Evolutionary conservation across 257 asterid species (phyloP), one percentile per base, ranked within the genome.

Genomic region (Nyctanthes arbortristis): DNA sequence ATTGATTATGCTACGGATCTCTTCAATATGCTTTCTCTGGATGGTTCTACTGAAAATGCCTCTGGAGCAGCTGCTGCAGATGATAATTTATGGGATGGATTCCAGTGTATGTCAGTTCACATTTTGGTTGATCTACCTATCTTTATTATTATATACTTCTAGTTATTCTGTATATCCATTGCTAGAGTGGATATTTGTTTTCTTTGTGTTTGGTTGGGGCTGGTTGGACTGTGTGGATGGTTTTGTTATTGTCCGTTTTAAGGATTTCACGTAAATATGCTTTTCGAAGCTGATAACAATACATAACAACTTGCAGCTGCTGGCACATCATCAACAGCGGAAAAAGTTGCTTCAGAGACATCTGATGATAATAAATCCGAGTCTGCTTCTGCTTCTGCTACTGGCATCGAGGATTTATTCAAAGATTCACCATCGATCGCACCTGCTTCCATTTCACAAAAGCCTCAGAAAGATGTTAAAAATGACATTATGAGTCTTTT

Each of bases 401-500:
- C 92, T 74, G 90, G 86, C 68, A 78, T 93, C 64, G 99, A 91
- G 80, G 97, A 87, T 77, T 80, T 91, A 37, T 91, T 93, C 70
- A 82, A 80, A 55, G 95, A 86, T 84, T 70, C 86, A 66, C 88
- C 93, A 39, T 77, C 96, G 77, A 64, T 79, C 68, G 77, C 78
- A 61, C 87, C 94, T 78, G 52, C 76, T 78, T 55, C 77, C 47
- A 37, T 49, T 24, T 55, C 84, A 34, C 79, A 66, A 68, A 84
- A 73, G 80, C 94, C 91, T 74, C 87, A 80, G 70, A 93, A 84
- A 66, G 95, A 89, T 84, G 87, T 78, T 60, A 93, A 90, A 80
- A 86, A 75, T 33, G 99, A 91, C 75, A 93, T 93, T 49, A 87
- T 93, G 99, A 87, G 97, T 79, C 96, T 93, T 40, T 93, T 93